Percentiles rank a stretch among this genome's conserved stretches.
phyloP scores from a whole-genome alignment of 352 stramenopile genomes.

The Elongisporangium anandrum region DNA sequence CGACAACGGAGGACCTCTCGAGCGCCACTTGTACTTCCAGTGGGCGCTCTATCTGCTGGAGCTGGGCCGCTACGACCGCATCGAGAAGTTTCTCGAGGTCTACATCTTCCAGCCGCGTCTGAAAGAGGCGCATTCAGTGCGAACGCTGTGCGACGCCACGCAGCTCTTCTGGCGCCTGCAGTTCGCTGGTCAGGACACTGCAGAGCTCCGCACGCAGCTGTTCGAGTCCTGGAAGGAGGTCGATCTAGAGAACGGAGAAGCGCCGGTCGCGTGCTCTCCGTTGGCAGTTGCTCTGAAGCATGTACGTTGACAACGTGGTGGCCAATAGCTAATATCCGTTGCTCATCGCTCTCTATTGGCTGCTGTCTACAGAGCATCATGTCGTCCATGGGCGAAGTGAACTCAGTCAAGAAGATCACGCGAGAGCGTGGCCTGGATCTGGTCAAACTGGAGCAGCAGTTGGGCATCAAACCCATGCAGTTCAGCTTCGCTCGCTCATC shows the following conservation, averaged over 20 bases:
- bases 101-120: conserved; percentile 55
- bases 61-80: conserved; percentile 76
- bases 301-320: conserved; percentile 21
- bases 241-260: conserved; percentile 3
- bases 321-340: conserved; percentile 1
- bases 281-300: conserved; percentile 52
- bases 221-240: conserved; percentile 40
- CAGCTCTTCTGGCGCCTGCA: conserved; percentile 84
- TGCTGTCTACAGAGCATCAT: conserved; percentile 48
- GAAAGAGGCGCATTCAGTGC: conserved; percentile 42
- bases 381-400: conserved; percentile 33
- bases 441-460: conserved; percentile 26
- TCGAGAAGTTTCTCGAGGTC: conserved; percentile 75
- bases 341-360: not conserved
- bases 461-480: conserved; percentile 40
- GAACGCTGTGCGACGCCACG: conserved; percentile 62
- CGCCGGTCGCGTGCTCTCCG: conserved; percentile 31
- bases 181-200: conserved; percentile 62
- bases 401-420: conserved; percentile 12
- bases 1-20: conserved; percentile 67
- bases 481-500: conserved; percentile 49
- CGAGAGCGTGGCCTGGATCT: conserved; percentile 32
- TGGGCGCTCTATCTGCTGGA: conserved; percentile 81
- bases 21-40: conserved; percentile 77
- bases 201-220: conserved; percentile 52